Conservation (phyloP, 2,329 filamentous ascomycete species). For the Seiridium unicorne region DNA sequence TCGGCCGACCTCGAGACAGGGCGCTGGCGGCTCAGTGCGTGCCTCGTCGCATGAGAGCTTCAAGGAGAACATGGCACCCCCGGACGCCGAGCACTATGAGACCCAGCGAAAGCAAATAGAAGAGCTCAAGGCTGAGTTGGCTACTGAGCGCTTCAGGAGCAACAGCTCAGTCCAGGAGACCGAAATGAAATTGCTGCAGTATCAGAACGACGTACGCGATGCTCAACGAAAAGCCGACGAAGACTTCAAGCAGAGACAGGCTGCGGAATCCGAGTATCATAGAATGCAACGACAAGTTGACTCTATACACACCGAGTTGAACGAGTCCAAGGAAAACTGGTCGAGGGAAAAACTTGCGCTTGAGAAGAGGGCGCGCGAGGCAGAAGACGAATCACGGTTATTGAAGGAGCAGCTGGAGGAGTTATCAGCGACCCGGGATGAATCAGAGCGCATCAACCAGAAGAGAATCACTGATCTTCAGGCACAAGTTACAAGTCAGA, state of each 20-base stretch:
- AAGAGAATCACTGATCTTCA: conserved; percentile 55
- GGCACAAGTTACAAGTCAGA: conserved; percentile 44
- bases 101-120: conserved; percentile 61
- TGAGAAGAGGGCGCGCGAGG: conserved; percentile 68
- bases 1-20: conserved; percentile 36
- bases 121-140: conserved; percentile 84
- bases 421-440: conserved; percentile 58
- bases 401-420: conserved; percentile 84
- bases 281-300: conserved; percentile 51
- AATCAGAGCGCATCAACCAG: conserved; percentile 63
- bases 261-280: conserved; percentile 54
- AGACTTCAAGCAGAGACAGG: conserved; percentile 69
- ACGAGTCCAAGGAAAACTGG: conserved; percentile 46
- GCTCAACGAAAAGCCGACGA: conserved; percentile 78
- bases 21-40: conserved; percentile 35
- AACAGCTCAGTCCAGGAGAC: conserved; percentile 86
- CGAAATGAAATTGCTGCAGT: conserved; percentile 73
- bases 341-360: conserved; percentile 61
- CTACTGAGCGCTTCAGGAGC: conserved; percentile 82
- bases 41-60: conserved; percentile 55
- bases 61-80: conserved; percentile 59
- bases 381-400: conserved; percentile 68
- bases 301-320: conserved; percentile 48
- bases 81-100: conserved; percentile 59
- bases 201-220: conserved; percentile 82